Percentiles rank a stretch among this genome's conserved stretches.
Evolutionary conservation across 2,329 filamentous ascomycete species (phyloP).

Genomic region (Colletotrichum graminicola): DNA sequence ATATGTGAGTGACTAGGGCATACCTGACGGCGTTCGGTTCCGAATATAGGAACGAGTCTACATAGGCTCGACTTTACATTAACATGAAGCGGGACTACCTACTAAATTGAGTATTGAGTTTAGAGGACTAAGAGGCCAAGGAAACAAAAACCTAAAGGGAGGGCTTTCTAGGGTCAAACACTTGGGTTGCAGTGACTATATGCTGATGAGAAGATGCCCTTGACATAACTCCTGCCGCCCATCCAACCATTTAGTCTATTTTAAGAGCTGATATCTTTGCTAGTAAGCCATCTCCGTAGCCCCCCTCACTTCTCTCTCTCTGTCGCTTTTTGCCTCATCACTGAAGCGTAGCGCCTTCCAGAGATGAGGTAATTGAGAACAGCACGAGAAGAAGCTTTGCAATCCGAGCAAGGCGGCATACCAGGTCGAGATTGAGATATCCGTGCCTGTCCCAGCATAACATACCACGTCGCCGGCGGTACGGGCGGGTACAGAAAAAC

Average conservation of each 20-base stretch:
- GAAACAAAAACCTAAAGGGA: neutral
- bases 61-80: neutral
- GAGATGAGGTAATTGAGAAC: neutral
- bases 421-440: neutral
- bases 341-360: neutral
- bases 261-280: neutral
- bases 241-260: neutral
- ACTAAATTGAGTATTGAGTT: neutral
- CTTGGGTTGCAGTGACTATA: neutral
- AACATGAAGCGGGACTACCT: neutral
- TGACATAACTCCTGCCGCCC: neutral
- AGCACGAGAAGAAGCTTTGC: neutral
- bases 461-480: neutral
- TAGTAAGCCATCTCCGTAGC: neutral
- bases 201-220: neutral
- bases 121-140: neutral
- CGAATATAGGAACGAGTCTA: neutral
- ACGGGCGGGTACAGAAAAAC: neutral
- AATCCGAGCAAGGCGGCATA: neutral
- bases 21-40: neutral
- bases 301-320: neutral
- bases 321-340: neutral
- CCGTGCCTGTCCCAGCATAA: neutral
- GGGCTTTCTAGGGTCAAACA: neutral
- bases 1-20: too few relatives aligned